phyloP scores from a whole-genome alignment of 768 basidiomycete species.

The Tremella fuciformis region DNA sequence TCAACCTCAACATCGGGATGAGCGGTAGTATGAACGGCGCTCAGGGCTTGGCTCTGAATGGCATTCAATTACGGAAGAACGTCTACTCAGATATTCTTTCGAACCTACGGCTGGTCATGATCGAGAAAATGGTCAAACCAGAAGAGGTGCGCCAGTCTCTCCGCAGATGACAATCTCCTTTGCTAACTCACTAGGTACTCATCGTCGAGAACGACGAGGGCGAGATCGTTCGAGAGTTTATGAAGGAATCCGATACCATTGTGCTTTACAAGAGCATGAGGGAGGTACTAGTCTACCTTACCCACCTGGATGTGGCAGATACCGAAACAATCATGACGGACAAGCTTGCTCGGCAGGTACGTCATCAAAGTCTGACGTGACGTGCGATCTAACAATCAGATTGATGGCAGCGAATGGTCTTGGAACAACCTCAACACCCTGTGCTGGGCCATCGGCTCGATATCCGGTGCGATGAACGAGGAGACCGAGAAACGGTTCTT shows the following conservation, averaged over 20 bases:
- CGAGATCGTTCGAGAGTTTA: conserved; percentile 97
- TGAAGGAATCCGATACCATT: conserved; percentile 97
- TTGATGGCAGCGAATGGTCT: conserved; percentile 96
- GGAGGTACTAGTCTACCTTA: conserved; percentile 93
- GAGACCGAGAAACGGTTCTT: conserved; percentile 98
- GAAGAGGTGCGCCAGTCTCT: conserved; percentile 78
- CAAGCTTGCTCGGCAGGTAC: conserved; percentile 88
- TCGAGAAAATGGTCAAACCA: conserved; percentile 99
- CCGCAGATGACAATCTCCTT: too few species aligned
- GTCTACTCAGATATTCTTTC: conserved; percentile 93
- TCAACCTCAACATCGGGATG: conserved; percentile 81
- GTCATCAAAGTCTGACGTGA: conserved; percentile 12
- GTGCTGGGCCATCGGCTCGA: conserved; percentile 99
- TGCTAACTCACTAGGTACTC: conserved; percentile 64
- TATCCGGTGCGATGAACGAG: conserved; percentile 99
- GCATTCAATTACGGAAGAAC: conserved; percentile 72
- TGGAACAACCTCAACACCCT: conserved; percentile 99
- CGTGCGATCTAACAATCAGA: conserved; percentile 29
- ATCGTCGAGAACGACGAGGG: conserved; percentile 99
- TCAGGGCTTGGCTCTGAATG: conserved; percentile 42
- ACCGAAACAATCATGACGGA: conserved; percentile 97
- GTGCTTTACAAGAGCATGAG: conserved; percentile 99
- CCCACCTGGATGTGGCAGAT: conserved; percentile 91
- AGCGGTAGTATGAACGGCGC: conserved; percentile 45
- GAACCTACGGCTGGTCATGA: conserved; percentile 89